Evolutionary conservation across 805 yeast species (phyloP).

Genomic region (Jamesozyma rosinii): DNA sequence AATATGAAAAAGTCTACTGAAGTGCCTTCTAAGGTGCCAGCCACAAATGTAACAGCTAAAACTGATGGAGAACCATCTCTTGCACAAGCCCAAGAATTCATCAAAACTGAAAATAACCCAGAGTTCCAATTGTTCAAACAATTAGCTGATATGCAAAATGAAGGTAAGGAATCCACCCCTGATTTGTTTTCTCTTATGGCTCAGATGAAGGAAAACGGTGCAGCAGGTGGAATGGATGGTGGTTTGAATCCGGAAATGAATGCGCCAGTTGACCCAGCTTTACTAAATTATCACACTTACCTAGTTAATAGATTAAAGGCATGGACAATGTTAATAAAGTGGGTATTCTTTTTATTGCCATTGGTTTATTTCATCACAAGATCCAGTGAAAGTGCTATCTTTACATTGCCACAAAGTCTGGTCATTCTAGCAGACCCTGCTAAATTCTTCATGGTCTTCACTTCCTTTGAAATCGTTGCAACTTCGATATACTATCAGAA

Average conservation of each 20-base stretch:
- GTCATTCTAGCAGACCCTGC: conserved; percentile 16
- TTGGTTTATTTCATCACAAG: conserved; percentile 23
- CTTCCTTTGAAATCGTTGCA: conserved; percentile 28
- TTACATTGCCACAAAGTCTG: conserved; percentile 2
- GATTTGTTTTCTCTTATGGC: conserved; percentile 21
- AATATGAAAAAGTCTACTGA: not conserved
- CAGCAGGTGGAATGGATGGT: conserved; percentile 4
- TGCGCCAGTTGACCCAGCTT: conserved; percentile 19
- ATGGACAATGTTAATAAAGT: conserved; percentile 23
- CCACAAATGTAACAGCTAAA: not conserved
- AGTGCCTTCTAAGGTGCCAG: not conserved
- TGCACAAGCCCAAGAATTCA: not conserved
- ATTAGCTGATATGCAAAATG: conserved; percentile 19
- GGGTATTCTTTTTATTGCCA: conserved; percentile 27
- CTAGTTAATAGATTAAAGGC: conserved; percentile 26
- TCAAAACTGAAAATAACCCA: conserved; percentile 8
- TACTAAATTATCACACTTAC: conserved; percentile 22
- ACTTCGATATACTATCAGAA: conserved; percentile 27
- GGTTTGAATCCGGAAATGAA: not conserved
- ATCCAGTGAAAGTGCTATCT: conserved; percentile 5
- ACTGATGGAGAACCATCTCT: not conserved
- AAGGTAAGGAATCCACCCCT: conserved; percentile 14
- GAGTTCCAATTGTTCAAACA: conserved; percentile 24
- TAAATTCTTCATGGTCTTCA: conserved; percentile 29
- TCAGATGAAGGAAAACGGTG: conserved; percentile 11